These are phyloP conservation scores for Zarea fungicola DNA, from an alignment of 2,329 filamentous ascomycete genomes.

Conservation along the genomic window DNA sequence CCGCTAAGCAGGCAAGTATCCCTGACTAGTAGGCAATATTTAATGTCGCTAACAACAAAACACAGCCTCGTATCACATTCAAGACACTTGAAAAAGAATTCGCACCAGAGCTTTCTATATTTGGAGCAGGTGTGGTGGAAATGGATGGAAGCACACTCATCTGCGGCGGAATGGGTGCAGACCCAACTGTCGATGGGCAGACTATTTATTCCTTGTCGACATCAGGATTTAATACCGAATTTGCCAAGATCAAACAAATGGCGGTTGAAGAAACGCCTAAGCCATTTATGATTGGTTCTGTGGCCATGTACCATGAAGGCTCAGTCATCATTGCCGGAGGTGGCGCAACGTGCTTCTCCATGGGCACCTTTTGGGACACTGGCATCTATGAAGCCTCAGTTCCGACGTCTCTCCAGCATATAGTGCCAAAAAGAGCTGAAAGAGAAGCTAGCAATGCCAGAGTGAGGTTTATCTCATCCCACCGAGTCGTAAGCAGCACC, in stretches of 20 bases:
- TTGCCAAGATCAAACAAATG: slow-evolving; percentile 8
- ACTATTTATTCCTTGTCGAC: slow-evolving; percentile 3
- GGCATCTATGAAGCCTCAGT: slow-evolving; percentile 44
- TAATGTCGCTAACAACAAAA: neutral
- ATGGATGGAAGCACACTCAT: slow-evolving; percentile 20
- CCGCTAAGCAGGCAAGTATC: slow-evolving; percentile 31
- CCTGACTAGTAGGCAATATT: neutral
- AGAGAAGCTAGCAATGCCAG: neutral
- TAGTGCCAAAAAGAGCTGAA: neutral
- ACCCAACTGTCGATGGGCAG: slow-evolving; percentile 20
- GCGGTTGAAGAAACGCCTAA: slow-evolving; percentile 10
- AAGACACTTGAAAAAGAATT: neutral
- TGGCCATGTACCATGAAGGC: slow-evolving; percentile 43
- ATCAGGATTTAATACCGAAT: slow-evolving; percentile 1
- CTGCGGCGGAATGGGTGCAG: slow-evolving; percentile 30
- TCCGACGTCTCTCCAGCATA: slow-evolving; percentile 3
- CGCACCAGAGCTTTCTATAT: slow-evolving; percentile 22
- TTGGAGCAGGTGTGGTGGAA: slow-evolving; percentile 27
- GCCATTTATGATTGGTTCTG: slow-evolving; percentile 69
- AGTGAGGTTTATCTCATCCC: neutral
- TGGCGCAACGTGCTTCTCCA: slow-evolving; percentile 84
- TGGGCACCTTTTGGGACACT: slow-evolving; percentile 79
- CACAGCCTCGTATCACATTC: slow-evolving; percentile 1
- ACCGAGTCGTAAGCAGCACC: slow-evolving; percentile 13
- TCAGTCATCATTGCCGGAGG: slow-evolving; percentile 66